Evolutionary conservation across 768 basidiomycete genomes (phyloP), one percentile per base, ranked within the genome.

Genomic region (Boletus sensibilis): DNA sequence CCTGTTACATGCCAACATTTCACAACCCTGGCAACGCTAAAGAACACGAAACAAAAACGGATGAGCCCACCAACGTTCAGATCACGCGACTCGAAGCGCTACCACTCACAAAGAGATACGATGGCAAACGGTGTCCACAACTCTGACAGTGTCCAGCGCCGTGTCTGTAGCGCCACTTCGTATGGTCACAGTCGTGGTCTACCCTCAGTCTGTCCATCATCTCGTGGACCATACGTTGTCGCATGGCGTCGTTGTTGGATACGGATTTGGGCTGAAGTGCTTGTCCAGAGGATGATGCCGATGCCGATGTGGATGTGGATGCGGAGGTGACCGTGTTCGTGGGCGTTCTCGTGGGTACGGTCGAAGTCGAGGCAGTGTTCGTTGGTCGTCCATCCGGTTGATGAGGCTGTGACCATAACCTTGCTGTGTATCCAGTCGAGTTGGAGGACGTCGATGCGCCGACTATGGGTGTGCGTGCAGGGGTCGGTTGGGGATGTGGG

Each of bases 111-210:
- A 80, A 68, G 40, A 87, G 68, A 67, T 74, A 86, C 1, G 67
- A 14, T 0, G 70, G 75, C 10, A 86, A 63, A 48, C 69, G 51
- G 45, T 66, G 53, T 14, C 69, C 64, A 57, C 84, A 85, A 53
- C 66, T 74, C 50, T 83, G 77, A 50, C 84, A 86, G 11, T 27
- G 47, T 5, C 78, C 80, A 0, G 73, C 75, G 0, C 82, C 82
- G 2, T 64, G 1, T 0, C 76, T 71, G 38, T 76, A 76, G 25
- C 61, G 68, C 83, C 85, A 86, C 0, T n/a, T 47, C 44, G 68
- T 70, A 4, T 76, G 71, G 12, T 56, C 18, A 54, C 87, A 88
- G 3, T 83, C 76, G 62, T 88, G 87, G 55, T 82, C 78, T 6
- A 72, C 68, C 10, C 82, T 69, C 39, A 88, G 70, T 5, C 72